A percentile compares a stretch with the other conserved stretches of the same genome.
Conservation (phyloP, 2,329 filamentous ascomycete species). For the Lecanosticta acicola region DNA sequence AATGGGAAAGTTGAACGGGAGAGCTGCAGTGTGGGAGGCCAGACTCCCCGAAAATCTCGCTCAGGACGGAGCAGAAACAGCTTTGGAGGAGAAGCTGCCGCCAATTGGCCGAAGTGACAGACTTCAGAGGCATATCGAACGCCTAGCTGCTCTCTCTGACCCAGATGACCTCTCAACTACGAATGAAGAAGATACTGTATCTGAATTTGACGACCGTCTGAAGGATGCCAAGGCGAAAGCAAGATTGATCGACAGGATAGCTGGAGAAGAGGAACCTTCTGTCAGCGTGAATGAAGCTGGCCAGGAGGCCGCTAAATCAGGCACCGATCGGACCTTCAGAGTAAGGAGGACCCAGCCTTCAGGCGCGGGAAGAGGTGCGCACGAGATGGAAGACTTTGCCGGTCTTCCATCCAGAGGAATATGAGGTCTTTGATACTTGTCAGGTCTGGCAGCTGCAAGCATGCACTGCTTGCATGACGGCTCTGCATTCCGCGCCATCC, state of each 20-base stretch:
- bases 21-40: conserved; percentile 76
- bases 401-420: conserved; percentile 17
- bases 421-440: no score
- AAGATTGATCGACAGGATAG: conserved; percentile 74
- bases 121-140: conserved; percentile 68
- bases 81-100: conserved; percentile 1
- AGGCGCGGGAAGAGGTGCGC: conserved; percentile 24
- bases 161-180: conserved; percentile 68
- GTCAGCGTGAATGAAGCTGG: conserved; percentile 1
- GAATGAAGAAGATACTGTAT: conserved; percentile 84
- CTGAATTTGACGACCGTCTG: conserved; percentile 83
- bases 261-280: conserved; percentile 41
- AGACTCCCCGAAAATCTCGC: conserved; percentile 45
- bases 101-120: conserved; percentile 49
- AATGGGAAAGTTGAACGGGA: conserved; percentile 71
- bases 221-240: conserved; percentile 78
- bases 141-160: conserved; percentile 72
- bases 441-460: no score
- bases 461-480: no score
- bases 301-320: not conserved
- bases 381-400: conserved; percentile 37
- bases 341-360: conserved; percentile 19
- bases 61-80: not conserved
- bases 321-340: conserved; percentile 13
- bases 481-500: no score